Evolutionary conservation across 192 early-diverging fungal species (phyloP).

Genomic region (Gonapodya prolifera): DNA sequence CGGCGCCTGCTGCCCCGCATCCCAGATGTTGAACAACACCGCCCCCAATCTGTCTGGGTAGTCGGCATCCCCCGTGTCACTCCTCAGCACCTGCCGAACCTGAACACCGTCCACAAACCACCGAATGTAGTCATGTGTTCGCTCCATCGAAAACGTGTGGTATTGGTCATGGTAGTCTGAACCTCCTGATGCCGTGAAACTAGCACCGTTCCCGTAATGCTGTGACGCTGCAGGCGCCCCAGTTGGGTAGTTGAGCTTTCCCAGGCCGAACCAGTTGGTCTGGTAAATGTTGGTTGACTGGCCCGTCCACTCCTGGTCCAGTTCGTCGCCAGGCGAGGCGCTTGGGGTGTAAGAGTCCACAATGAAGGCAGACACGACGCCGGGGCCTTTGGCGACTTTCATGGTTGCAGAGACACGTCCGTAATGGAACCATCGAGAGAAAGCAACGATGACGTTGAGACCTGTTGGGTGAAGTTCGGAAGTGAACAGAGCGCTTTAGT

Average conservation of each 20-base stretch:
- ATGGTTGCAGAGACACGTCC: neutral
- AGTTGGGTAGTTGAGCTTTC: neutral
- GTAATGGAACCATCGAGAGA: neutral
- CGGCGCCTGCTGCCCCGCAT: neutral
- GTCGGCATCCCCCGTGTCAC: neutral
- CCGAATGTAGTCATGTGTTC: neutral
- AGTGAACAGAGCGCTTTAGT: no score
- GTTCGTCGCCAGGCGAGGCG: neutral
- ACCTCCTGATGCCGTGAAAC: neutral
- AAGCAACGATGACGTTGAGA: neutral
- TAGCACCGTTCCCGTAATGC: neutral
- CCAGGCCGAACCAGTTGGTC: neutral
- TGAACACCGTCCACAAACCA: neutral
- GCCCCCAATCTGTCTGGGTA: neutral
- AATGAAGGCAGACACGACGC: neutral
- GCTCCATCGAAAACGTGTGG: neutral
- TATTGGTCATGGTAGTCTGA: neutral
- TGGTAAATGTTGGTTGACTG: neutral
- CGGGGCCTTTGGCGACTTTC: neutral
- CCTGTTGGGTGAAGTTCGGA: no score
- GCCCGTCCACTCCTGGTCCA: neutral
- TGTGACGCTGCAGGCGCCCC: neutral
- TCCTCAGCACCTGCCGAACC: neutral
- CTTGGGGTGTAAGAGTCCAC: neutral
- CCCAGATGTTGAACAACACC: slow-evolving; percentile 3